A percentile compares a stretch with the other conserved stretches of the same genome.
Evolutionary conservation across 1,284 basidiomycete species (phyloP).

Genomic region (Cutaneotrichosporon arboriforme): DNA sequence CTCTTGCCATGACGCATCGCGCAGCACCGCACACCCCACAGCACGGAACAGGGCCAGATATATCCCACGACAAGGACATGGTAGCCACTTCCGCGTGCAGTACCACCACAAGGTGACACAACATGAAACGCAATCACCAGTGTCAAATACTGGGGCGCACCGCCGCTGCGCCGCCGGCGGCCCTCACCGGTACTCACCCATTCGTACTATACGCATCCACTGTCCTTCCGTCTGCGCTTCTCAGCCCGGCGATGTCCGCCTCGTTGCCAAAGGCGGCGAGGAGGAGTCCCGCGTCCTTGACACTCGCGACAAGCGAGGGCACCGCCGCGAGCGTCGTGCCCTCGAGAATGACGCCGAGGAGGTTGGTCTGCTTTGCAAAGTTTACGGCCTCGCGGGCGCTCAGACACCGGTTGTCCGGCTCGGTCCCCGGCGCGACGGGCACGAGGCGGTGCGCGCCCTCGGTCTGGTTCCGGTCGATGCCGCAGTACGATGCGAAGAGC

Average conservation of each 20-base stretch:
- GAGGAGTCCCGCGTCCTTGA: slow-evolving; percentile 81
- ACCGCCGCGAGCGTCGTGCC: slow-evolving; percentile 72
- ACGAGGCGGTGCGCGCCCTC: slow-evolving; percentile 27
- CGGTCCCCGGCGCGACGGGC: slow-evolving; percentile 46
- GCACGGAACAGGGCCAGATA: too few relatives aligned
- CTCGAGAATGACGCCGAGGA: slow-evolving; percentile 87
- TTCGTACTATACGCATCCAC: slow-evolving; percentile 47
- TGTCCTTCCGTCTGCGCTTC: slow-evolving; percentile 37
- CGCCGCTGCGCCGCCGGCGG: too few relatives aligned
- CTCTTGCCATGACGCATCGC: too few relatives aligned
- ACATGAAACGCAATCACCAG: too few relatives aligned
- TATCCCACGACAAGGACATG: too few relatives aligned
- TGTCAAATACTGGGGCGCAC: too few relatives aligned
- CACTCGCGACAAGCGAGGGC: slow-evolving; percentile 74
- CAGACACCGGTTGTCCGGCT: slow-evolving; percentile 54
- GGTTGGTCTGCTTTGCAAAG: slow-evolving; percentile 88
- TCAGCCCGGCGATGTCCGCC: slow-evolving; percentile 47
- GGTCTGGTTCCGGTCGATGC: slow-evolving; percentile 52
- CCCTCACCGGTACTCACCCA: slow-evolving; percentile 42
- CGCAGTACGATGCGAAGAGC: slow-evolving; percentile 86
- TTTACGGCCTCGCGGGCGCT: slow-evolving; percentile 88
- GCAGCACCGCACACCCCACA: too few relatives aligned
- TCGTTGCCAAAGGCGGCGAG: slow-evolving; percentile 68
- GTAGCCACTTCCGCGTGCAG: too few relatives aligned
- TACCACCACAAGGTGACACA: too few relatives aligned